phyloP scores from a whole-genome alignment of 2,329 filamentous ascomycete genomes.

The Aspergillus sclerotialis region DNA sequence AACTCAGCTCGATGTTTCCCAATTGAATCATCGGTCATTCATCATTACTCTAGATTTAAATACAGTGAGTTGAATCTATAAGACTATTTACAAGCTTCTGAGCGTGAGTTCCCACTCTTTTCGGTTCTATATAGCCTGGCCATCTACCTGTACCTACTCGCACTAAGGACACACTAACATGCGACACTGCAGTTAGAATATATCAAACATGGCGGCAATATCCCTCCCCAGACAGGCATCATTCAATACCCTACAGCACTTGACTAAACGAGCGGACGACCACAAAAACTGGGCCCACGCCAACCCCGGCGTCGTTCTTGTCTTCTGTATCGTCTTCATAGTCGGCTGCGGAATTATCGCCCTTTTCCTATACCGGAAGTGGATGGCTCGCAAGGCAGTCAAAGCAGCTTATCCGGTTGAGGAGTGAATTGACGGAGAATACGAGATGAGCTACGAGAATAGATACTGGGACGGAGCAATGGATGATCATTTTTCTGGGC shows the following conservation, averaged over 20 bases:
- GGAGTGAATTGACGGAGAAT: neutral
- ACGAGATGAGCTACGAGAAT: neutral
- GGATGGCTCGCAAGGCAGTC: constrained; percentile 25
- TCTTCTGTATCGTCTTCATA: constrained; percentile 55
- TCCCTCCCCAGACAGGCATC: too few relatives aligned
- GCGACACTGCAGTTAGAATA: too few relatives aligned
- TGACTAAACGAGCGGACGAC: neutral
- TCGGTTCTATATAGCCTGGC: too few relatives aligned
- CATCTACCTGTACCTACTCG: too few relatives aligned
- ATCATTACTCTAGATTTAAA: too few relatives aligned
- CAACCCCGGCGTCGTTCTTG: constrained; percentile 56
- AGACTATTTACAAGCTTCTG: too few relatives aligned
- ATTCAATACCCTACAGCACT: too few relatives aligned
- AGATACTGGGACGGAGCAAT: neutral
- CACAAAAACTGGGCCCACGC: constrained; percentile 47
- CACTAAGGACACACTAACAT: too few relatives aligned
- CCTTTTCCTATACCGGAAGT: constrained; percentile 45
- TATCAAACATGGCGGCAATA: neutral
- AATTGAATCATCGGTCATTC: too few relatives aligned
- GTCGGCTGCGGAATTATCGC: constrained; percentile 45
- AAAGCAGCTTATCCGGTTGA: constrained; percentile 12
- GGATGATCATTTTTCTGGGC: neutral
- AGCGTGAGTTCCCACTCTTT: too few relatives aligned
- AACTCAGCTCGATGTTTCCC: too few relatives aligned
- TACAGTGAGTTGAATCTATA: too few relatives aligned